Base-by-base conservation (phyloP, 2,329 filamentous ascomycete species). In the Cladorrhinum sp. region DNA sequence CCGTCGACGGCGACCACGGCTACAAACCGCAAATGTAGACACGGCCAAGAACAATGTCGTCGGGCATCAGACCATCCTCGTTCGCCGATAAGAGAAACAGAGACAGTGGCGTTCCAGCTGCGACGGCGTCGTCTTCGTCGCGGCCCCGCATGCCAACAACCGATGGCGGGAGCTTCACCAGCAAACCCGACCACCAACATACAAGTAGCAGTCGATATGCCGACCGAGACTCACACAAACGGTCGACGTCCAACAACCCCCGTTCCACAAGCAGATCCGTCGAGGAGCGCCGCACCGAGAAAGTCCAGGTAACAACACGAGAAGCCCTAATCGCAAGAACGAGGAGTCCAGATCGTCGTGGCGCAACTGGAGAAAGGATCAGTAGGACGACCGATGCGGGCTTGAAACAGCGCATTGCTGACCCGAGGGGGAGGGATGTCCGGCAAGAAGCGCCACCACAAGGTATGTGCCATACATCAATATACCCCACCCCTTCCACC, bases 281-380 rank as follows among this genome's bases (percentile, higher is more conserved):
- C 60, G 82, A 85, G 64, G 81, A 85, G 71, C 75, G 84, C 64
- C 78, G 82, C 69, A 86, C 81, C 7, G 86, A 88, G 73, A 79
- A 77, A 57, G 65, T 67, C 70, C 71, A 80, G 68, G 70, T 84
- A 58, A 80, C 87, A 62, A 85, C 85, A 51, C 86, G 84, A 60
- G 88, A 92, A 69, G 85, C 84, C 58, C 71, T 87, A 59, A 80
- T 85, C 36, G 78, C 82, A 60, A 81, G 85, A 60, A 80, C 80
- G 7, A 82, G 79, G 69, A 90, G 87, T 67, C 82, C 87, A 1
- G 82, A 82, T 55, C 74, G 79, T 51, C 75, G 77, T 42, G 70
- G 70, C 46, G 72, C 72, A 3, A 70, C 73, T 62, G 63, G 48
- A 62, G 71, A 79, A 66, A 77, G 72, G 61, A 70, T 69, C 59